Percentiles rank a stretch among this genome's conserved stretches.
Evolutionary conservation across 2,329 filamentous ascomycete species (phyloP).

Genomic region (Monosporascus sp.): DNA sequence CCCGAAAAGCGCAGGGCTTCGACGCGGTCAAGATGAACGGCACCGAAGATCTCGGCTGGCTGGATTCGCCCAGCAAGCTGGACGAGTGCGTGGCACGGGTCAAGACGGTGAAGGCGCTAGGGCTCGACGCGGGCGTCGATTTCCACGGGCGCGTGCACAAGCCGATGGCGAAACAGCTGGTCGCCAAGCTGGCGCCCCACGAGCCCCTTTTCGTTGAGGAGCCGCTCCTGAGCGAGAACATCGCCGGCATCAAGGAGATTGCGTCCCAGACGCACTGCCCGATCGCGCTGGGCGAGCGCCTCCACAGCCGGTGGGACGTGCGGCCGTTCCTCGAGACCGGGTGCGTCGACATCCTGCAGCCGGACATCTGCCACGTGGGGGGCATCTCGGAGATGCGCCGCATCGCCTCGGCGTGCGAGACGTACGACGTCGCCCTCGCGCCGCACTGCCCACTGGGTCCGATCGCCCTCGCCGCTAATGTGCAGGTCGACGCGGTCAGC

Average conservation of each 20-base stretch:
- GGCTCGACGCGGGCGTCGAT: conserved; percentile 69
- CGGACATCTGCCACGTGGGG: conserved; percentile 66
- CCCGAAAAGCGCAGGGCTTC: conserved; percentile 56
- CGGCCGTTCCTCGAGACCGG: conserved; percentile 64
- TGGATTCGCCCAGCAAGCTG: conserved; percentile 63
- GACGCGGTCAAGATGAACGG: conserved; percentile 73
- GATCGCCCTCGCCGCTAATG: conserved; percentile 64
- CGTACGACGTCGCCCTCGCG: conserved; percentile 67
- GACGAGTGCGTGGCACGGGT: conserved; percentile 61
- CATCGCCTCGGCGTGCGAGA: conserved; percentile 66
- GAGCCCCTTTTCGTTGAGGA: conserved; percentile 73
- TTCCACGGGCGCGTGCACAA: conserved; percentile 75
- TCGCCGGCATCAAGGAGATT: conserved; percentile 58
- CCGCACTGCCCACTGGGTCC: conserved; percentile 71
- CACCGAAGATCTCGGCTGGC: conserved; percentile 69
- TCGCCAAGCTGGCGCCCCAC: conserved; percentile 59
- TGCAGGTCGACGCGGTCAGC: conserved; percentile 58
- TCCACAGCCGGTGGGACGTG: conserved; percentile 69
- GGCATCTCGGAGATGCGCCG: conserved; percentile 67
- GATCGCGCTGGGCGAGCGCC: conserved; percentile 66
- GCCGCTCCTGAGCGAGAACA: conserved; percentile 64
- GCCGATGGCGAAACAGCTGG: conserved; percentile 76
- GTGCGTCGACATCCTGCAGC: conserved; percentile 67
- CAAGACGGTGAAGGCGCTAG: conserved; percentile 61
- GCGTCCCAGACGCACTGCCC: conserved; percentile 50